Percentiles rank a stretch among this genome's conserved stretches.
Evolutionary conservation across 2,329 filamentous ascomycete genomes (phyloP).

Genomic region (Scedosporium minutisporum): DNA sequence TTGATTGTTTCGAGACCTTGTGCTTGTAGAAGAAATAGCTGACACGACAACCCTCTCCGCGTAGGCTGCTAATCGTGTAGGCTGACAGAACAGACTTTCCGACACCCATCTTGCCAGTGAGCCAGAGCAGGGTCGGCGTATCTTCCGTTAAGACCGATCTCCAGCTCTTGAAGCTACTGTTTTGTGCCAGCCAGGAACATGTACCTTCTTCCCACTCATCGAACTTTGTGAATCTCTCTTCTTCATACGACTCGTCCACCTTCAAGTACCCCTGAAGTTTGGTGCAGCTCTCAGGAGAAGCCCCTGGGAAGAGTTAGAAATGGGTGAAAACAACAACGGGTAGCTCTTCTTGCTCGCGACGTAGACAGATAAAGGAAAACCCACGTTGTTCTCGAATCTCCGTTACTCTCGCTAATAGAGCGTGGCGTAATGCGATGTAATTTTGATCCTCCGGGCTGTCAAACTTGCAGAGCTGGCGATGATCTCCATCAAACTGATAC

Average conservation of each 20-base stretch:
- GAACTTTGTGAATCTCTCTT: background rate
- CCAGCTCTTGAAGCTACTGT: background rate
- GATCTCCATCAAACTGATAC: background rate
- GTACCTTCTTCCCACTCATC: background rate
- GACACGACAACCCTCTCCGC: background rate
- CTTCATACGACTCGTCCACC: background rate
- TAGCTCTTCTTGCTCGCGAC: background rate
- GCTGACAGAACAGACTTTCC: background rate
- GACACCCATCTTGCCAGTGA: background rate
- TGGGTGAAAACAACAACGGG: background rate
- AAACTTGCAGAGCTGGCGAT: background rate
- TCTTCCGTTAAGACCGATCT: background rate
- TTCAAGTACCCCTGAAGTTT: background rate
- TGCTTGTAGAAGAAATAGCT: background rate
- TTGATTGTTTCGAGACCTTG: background rate
- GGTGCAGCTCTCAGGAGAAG: background rate
- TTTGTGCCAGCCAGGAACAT: background rate
- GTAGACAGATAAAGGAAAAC: background rate
- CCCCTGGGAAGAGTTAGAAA: background rate
- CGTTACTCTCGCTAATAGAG: background rate
- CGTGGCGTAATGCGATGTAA: background rate
- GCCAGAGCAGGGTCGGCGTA: background rate
- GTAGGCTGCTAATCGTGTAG: background rate
- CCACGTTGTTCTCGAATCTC: background rate
- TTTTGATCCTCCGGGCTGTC: background rate